Evolutionary conservation across 2,329 filamentous ascomycete species (phyloP).

Genomic region (Penicillium hesseltinei): DNA sequence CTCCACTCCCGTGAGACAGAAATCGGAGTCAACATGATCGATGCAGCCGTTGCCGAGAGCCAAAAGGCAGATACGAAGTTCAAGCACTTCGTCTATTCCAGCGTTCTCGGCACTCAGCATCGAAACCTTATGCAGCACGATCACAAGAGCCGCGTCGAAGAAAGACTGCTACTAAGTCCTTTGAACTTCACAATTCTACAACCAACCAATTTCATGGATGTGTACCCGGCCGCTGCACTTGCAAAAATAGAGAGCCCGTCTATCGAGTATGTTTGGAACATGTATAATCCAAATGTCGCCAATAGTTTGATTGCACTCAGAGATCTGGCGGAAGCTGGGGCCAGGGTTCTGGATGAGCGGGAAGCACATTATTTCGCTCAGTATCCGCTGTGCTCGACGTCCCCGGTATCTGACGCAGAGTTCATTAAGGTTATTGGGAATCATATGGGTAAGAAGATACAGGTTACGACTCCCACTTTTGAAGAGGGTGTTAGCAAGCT

Average conservation of each 20-base stretch:
- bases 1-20: conserved; percentile 1
- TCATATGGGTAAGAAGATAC: neutral
- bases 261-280: neutral
- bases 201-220: conserved; percentile 3
- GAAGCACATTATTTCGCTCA: neutral
- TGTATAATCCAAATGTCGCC: neutral
- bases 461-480: neutral
- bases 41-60: conserved; percentile 2
- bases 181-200: conserved; percentile 6
- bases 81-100: conserved; percentile 2
- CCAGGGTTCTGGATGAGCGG: neutral
- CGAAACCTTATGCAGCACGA: conserved; percentile 4
- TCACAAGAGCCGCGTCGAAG: neutral
- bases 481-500: neutral
- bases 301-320: neutral
- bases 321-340: neutral
- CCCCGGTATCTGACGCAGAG: neutral
- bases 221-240: neutral
- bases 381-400: neutral
- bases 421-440: neutral
- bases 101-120: neutral
- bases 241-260: neutral
- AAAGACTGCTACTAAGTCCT: neutral
- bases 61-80: neutral
- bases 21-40: conserved; percentile 6